These are phyloP conservation scores for Parietaria judaica DNA, from an alignment of 306 rosid genomes.

Conservation along the genomic window DNA sequence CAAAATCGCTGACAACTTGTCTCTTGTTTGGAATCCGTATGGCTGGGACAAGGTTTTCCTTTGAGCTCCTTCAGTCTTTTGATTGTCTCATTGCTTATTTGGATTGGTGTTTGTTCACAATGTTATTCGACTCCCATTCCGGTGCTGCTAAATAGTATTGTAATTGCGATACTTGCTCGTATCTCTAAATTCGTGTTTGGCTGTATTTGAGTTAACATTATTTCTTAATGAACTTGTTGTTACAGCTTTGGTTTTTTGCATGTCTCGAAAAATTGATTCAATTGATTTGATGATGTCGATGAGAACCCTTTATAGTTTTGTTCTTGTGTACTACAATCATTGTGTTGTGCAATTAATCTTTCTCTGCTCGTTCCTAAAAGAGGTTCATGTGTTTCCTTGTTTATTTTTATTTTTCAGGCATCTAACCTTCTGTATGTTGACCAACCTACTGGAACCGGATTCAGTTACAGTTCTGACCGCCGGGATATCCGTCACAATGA, in stretches of 20 bases:
- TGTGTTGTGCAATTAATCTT: background rate
- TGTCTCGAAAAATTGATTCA: too few species aligned
- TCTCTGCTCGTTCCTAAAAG: slow-evolving; percentile 6
- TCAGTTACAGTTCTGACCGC: slow-evolving; percentile 68
- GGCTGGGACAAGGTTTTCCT: slow-evolving; percentile 91
- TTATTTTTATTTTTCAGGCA: slow-evolving; percentile 44
- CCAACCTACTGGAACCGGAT: slow-evolving; percentile 97
- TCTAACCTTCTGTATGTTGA: slow-evolving; percentile 92
- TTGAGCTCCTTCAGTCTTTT: background rate
- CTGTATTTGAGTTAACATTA: too few species aligned
- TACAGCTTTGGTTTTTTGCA: too few species aligned
- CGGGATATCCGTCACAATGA: slow-evolving; percentile 86
- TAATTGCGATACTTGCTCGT: too few species aligned
- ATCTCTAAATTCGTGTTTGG: too few species aligned
- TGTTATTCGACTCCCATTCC: too few species aligned
- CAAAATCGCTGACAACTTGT: slow-evolving; percentile 66
- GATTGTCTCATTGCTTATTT: slow-evolving; percentile 6
- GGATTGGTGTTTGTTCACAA: background rate
- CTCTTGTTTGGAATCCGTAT: slow-evolving; percentile 81
- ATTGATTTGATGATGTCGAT: too few species aligned
- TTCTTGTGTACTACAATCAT: too few species aligned
- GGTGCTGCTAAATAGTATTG: too few species aligned
- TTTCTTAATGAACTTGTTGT: too few species aligned
- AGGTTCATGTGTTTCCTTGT: background rate
- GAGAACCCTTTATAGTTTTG: too few species aligned